phyloP scores from a whole-genome alignment of 2,329 filamentous ascomycete species.

The Trichophyton benhamiae region DNA sequence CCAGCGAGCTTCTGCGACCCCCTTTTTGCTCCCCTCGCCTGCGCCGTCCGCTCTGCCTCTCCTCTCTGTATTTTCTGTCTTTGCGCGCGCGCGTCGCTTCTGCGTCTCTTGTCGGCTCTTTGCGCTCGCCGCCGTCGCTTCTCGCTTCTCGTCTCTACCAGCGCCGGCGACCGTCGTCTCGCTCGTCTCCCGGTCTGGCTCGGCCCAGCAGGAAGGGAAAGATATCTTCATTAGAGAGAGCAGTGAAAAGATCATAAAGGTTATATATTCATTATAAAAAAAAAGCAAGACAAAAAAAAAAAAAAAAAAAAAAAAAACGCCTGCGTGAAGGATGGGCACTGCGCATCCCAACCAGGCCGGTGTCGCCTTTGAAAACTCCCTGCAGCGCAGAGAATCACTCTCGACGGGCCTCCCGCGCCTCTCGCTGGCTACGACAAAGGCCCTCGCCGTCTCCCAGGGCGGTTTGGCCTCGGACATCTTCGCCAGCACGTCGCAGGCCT shows the following conservation, averaged over 20 bases:
- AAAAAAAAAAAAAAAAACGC: not conserved
- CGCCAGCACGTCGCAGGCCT: conserved; percentile 25
- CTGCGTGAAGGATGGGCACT: conserved; percentile 1
- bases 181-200: not conserved
- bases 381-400: conserved; percentile 10
- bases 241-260: not conserved
- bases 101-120: not conserved
- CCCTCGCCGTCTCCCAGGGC: conserved; percentile 30
- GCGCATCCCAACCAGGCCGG: conserved; percentile 10
- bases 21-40: not conserved
- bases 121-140: not conserved
- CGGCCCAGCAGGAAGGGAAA: not conserved
- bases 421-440: conserved; percentile 19
- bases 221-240: too few relatives aligned
- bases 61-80: not conserved
- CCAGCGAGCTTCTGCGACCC: not conserved
- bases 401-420: conserved; percentile 9
- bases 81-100: not conserved
- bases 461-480: conserved; percentile 35
- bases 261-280: not conserved
- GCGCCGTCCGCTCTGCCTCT: too few relatives aligned
- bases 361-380: conserved; percentile 7
- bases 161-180: not conserved
- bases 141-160: not conserved
- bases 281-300: not conserved